Percentiles rank a stretch among this genome's conserved stretches.
These are phyloP conservation scores for Aspergillus phoenicis DNA, from an alignment of 2,329 filamentous ascomycete genomes.

Conservation along the genomic window DNA sequence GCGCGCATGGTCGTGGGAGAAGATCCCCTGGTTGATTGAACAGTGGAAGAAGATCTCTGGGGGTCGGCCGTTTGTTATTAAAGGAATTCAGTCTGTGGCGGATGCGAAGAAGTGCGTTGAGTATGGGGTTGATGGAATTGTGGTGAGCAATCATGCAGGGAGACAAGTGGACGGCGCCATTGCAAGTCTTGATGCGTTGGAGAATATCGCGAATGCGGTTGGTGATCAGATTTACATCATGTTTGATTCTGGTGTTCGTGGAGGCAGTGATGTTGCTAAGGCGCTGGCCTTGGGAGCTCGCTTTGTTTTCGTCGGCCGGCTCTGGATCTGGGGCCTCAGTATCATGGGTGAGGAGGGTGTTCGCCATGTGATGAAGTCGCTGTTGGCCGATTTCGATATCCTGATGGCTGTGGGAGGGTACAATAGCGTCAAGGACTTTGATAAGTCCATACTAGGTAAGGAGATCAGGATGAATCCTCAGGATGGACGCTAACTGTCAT, in stretches of 20 bases:
- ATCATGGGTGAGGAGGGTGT: conserved; percentile 65
- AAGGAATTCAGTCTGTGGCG: conserved; percentile 68
- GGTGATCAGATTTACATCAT: conserved; percentile 57
- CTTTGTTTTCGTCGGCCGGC: conserved; percentile 63
- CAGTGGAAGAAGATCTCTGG: conserved; percentile 58
- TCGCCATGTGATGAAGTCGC: conserved; percentile 62
- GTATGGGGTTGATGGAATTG: conserved; percentile 65
- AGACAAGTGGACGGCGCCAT: conserved; percentile 65
- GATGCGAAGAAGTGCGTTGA: conserved; percentile 65
- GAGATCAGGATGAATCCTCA: not conserved
- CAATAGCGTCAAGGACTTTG: conserved; percentile 56
- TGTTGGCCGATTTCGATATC: conserved; percentile 65
- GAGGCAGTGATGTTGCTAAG: conserved; percentile 62
- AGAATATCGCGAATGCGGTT: conserved; percentile 59
- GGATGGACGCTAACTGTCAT: not conserved
- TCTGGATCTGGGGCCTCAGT: conserved; percentile 63
- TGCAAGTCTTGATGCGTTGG: conserved; percentile 61
- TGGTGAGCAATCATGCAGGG: conserved; percentile 72
- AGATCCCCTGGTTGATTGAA: conserved; percentile 65
- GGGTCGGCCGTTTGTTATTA: conserved; percentile 63
- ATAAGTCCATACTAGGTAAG: conserved; percentile 42
- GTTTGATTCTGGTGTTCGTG: conserved; percentile 62
- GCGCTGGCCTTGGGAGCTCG: conserved; percentile 63
- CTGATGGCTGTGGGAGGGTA: conserved; percentile 62
- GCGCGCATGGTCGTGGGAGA: conserved; percentile 65